Evolutionary conservation across 2,329 filamentous ascomycete genomes (phyloP), one percentile per base, ranked within the genome.

Genomic region (Chalara sp.): DNA sequence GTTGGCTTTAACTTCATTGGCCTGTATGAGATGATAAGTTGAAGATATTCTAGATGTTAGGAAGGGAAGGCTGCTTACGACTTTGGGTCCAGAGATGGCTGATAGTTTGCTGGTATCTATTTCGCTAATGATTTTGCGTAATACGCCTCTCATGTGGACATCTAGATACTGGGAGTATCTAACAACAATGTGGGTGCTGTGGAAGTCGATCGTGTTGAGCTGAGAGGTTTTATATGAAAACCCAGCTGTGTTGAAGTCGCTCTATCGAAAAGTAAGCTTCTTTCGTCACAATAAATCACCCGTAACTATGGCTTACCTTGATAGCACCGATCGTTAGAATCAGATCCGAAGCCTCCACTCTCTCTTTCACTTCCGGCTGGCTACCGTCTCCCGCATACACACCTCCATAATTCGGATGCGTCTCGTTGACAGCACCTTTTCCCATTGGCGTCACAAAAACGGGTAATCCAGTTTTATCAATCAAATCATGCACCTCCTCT

Each of bases 371-470:
- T 37, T 77, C 76, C 1, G 80, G 75, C 48, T 84, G 79, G 32
- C 84, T 89, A 35, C 85, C 88, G 52, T 78, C 78, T n/a, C 90
- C 90, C 6, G 86, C 86, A 66, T 95, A 95, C 5, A 95, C 87
- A 56, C 90, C 90, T 28, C 87, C 87, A 59, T 86, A 95, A 62
- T 80, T 86, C n/a, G 77, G 72, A 44, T 86, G 76, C 2, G 78
- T 79, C 68, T 96, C 89, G 61, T 93, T 79, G 44, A 96, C 79
- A 21, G 87, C 86, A 13, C 89, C 81, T 71, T 95, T 95, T 44
- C 89, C 89, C 86, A 95, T 95, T 2, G 89, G 88, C 0, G 89
- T 86, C n/a, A 91, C 87, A 60, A 93, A 95, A 0, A 87, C 85
- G 5, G 90, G 89, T 6, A 95, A 72, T 4, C 80, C 75, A 1